phyloP scores from a whole-genome alignment of 2,329 filamentous ascomycete genomes.

The Colletotrichum chrysophilum region DNA sequence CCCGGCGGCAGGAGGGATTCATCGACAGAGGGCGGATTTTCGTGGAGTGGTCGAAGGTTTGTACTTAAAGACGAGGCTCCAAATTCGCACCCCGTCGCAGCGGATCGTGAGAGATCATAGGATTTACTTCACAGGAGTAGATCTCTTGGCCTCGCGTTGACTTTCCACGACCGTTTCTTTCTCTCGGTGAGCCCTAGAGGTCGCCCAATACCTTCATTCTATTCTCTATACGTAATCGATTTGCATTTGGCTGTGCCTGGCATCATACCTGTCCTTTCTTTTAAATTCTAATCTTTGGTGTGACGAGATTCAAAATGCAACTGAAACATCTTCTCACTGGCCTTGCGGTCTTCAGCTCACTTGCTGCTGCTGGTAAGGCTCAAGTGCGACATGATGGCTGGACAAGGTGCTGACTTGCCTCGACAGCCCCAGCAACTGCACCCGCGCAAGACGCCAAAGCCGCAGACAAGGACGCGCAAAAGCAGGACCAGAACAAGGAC shows the following conservation, averaged over 20 bases:
- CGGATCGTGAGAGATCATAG: not conserved
- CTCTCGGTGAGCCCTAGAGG: not conserved
- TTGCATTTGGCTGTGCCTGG: conserved; percentile 8
- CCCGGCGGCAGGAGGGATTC: conserved; percentile 19
- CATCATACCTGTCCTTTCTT: not conserved
- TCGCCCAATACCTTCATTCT: not conserved
- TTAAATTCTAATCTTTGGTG: not conserved
- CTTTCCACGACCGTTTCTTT: not conserved
- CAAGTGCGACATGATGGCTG: not conserved
- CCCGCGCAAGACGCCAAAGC: conserved; percentile 4
- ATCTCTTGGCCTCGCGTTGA: not conserved
- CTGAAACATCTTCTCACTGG: conserved; percentile 28
- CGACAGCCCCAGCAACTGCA: conserved; percentile 8
- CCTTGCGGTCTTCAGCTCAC: conserved; percentile 30
- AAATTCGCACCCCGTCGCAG: not conserved
- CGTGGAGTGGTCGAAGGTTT: not conserved
- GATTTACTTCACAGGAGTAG: not conserved
- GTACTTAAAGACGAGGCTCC: not conserved
- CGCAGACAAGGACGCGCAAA: not conserved
- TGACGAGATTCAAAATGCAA: conserved; percentile 26
- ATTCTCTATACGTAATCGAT: not conserved
- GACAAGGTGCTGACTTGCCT: not conserved
- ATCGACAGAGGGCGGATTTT: not conserved
- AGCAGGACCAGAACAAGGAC: not conserved
- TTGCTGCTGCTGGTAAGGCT: conserved; percentile 32